Evolutionary conservation across 306 rosid genomes (phyloP), one percentile per base, ranked within the genome.

Genomic region (Acacia confusa): DNA sequence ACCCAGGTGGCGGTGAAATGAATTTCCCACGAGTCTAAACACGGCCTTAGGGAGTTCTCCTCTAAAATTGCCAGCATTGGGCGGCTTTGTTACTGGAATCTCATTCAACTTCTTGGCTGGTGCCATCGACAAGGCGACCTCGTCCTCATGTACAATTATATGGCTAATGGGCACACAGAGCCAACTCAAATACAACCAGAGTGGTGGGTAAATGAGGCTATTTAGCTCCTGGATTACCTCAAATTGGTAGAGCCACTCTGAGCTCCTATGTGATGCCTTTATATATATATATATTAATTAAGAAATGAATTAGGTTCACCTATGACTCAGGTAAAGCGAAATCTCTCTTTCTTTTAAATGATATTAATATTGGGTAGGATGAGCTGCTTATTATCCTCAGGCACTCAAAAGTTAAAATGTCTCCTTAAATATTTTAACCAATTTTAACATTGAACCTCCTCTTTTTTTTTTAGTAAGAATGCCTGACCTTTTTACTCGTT

Each of bases 51-150:
- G 9, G 97, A 93, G 67, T 93, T 93, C 60, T 88, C 89, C 0
- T 81, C 97, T 1, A 97, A 93, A 79, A 91, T 93, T n/a, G 91
- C 97, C 50, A 93, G 90, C 84, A 91, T 91, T 13, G 97, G 97
- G 15, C 76, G 89, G 74, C 96, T 93, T 15, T 93, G 97, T 10
- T 97, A 93, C 76, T 82, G 92, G 78, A 93, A 93, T 71, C 77
- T 93, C 78, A 94, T 86, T 34, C 97, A 91, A 53, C 70, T 93
- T 0, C 70, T 91, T 32, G 97, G 97, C 7, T 93, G 97, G 97
- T 91, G 97, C 77, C 90, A 94, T 24, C 82, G 87, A 22, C 76
- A 84, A 0, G 87, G 92, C 0, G 92, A 91, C 81, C 90, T 93
- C 25, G 84, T 93, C 15, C 89, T 91, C 4, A 97, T 91, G 32